Evolutionary conservation across 2,329 filamentous ascomycete species (phyloP).

Genomic region (Arthroderma sp.): DNA sequence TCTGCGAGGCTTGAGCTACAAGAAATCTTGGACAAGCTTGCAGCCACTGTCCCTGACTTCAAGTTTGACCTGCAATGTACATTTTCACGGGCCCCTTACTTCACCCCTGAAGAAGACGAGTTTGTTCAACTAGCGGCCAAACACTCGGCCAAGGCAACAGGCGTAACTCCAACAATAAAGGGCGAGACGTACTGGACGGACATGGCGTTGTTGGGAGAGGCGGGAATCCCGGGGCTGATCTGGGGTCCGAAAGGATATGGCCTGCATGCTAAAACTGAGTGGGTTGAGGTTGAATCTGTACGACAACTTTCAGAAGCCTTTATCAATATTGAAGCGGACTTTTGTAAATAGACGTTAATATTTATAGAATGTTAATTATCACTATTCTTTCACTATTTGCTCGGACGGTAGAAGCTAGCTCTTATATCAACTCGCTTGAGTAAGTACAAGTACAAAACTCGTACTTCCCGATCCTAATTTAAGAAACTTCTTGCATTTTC

Average conservation of each 20-base stretch:
- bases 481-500: too few species aligned
- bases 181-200: conserved; percentile 38
- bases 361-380: too few species aligned
- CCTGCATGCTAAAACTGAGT: conserved; percentile 39
- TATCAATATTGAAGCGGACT: too few species aligned
- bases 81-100: too few species aligned
- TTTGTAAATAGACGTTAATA: too few species aligned
- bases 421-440: too few species aligned
- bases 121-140: conserved; percentile 16
- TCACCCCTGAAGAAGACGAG: conserved; percentile 11
- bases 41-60: not conserved
- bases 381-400: too few species aligned
- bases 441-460: too few species aligned
- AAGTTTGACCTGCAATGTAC: not conserved
- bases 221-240: conserved; percentile 35
- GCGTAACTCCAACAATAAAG: conserved; percentile 10
- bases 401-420: too few species aligned
- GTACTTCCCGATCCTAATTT: too few species aligned
- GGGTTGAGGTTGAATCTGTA: conserved; percentile 34
- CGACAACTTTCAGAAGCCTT: conserved; percentile 8
- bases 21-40: conserved; percentile 1
- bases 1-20: not conserved
- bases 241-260: conserved; percentile 38
- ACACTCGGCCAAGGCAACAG: conserved; percentile 15
- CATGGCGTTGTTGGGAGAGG: conserved; percentile 34